These are phyloP conservation scores for Pseudocercospora eumusae DNA, from an alignment of 2,329 filamentous ascomycete genomes.

Conservation along the genomic window DNA sequence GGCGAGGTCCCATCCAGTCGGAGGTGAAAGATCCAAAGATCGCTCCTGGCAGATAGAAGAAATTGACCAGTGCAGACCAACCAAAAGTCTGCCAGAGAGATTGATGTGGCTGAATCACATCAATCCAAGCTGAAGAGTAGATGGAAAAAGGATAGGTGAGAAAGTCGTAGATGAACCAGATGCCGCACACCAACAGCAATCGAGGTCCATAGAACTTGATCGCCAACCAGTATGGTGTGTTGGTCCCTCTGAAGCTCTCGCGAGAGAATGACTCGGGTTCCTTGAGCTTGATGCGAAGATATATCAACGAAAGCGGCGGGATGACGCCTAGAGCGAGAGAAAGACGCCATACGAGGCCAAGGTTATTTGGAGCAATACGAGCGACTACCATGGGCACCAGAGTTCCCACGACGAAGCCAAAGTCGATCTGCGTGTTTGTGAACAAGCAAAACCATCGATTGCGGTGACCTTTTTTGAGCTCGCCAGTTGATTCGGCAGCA, in stretches of 20 bases:
- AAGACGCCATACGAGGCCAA: constrained; percentile 77
- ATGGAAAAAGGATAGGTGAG: constrained; percentile 82
- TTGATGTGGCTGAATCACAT: constrained; percentile 59
- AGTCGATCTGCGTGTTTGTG: constrained; percentile 84
- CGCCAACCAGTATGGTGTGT: constrained; percentile 55
- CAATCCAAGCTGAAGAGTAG: constrained; percentile 76
- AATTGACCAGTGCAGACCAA: constrained; percentile 84
- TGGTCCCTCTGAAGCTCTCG: constrained; percentile 63
- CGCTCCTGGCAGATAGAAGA: constrained; percentile 85
- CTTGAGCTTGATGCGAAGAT: constrained; percentile 69
- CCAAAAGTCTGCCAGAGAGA: constrained; percentile 78
- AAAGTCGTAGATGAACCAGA: constrained; percentile 85
- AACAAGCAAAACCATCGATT: constrained; percentile 76
- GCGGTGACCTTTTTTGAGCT: constrained; percentile 76
- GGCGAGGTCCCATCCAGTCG: constrained; percentile 76
- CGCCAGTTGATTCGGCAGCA: constrained; percentile 79
- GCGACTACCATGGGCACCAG: constrained; percentile 69
- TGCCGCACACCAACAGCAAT: constrained; percentile 67
- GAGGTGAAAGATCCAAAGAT: constrained; percentile 73
- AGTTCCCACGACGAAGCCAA: constrained; percentile 77
- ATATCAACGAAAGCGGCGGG: constrained; percentile 72
- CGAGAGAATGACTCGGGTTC: constrained; percentile 77
- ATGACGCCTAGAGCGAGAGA: constrained; percentile 75
- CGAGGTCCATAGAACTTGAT: constrained; percentile 72
- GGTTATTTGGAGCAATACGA: constrained; percentile 52